Evolutionary conservation across 345 rosid genomes (phyloP).

Genomic region (Diplotaxis tenuifolia): DNA sequence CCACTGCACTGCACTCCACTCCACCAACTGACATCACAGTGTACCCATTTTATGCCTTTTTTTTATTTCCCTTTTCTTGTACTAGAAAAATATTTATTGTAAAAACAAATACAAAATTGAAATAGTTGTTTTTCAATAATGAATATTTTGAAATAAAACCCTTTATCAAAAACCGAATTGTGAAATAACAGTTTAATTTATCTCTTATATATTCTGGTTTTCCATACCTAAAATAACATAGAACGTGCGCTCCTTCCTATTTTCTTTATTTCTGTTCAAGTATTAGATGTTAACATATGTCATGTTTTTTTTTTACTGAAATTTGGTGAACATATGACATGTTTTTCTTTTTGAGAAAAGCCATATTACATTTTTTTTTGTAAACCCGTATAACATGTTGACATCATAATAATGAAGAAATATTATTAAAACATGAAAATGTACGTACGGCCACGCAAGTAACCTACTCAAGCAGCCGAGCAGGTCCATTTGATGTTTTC

Average conservation of each 20-base stretch:
- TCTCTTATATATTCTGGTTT: not conserved
- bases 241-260: not conserved
- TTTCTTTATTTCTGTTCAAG: not conserved
- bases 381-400: not conserved
- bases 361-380: too few species aligned
- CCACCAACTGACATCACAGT: conserved; percentile 41
- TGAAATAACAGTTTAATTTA: too few species aligned
- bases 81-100: not conserved
- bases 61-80: not conserved
- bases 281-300: not conserved
- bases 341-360: too few species aligned
- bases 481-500: conserved; percentile 25
- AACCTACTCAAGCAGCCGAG: conserved; percentile 19
- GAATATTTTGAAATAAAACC: not conserved
- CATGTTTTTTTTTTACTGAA: not conserved
- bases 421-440: not conserved
- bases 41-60: conserved; percentile 11
- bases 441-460: conserved; percentile 28
- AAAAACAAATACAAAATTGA: not conserved
- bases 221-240: not conserved
- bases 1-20: conserved; percentile 33
- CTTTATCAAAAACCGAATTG: too few species aligned
- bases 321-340: too few species aligned
- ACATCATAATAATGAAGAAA: not conserved
- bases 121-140: not conserved